Evolutionary conservation across 2,329 filamentous ascomycete genomes (phyloP), one percentile per base, ranked within the genome.

Genomic region (Cladophialophora bantiana): DNA sequence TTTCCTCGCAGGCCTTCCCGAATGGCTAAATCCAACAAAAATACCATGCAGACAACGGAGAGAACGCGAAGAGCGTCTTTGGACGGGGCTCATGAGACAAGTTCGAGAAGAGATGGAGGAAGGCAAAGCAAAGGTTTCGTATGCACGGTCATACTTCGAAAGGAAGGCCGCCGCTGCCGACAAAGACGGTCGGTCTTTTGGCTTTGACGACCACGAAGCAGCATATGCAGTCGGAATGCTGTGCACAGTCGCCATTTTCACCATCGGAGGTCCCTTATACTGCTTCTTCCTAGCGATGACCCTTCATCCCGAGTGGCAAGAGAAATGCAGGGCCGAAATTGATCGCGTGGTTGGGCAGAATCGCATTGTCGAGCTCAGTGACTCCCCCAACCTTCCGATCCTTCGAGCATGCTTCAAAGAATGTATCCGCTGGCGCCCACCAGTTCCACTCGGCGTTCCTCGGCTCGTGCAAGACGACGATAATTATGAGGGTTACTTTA

Each of bases 401-500:
- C 73, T 81, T 12, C 73, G 78, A 34, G 80, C 80, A 31, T 71
- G 78, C 1, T 77, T 77, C 58, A 80, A 82, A 74, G 81, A 83
- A 75, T 77, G 74, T 6, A 75, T 83, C 48, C 75, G 81, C 62
- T 83, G 81, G 81, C 78, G 81, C n/a, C 81, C 81, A 67, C 83
- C 82, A 57, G 83, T 84, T 4, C 80, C 78, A 36, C 18, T 71
- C 80, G 83, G 83, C 50, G 82, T 84, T 32, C 82, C 83, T 3
- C 82, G 84, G 65, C 82, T 83, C 69, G 81, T 81, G 64, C 82
- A 84, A 70, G 79, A 77, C n/a, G 83, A 85, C 66, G 81, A 84
- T 60, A 78, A 80, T 67, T 85, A 80, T 71, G 76, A 78, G 36
- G 83, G 82, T 13, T 83, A 81, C 69, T 82, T 80, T 73, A 81